Percentiles rank a stretch among this genome's conserved stretches.
These are phyloP conservation scores for Colletotrichum costaricense DNA, from an alignment of 2,329 filamentous ascomycete species.

Conservation along the genomic window DNA sequence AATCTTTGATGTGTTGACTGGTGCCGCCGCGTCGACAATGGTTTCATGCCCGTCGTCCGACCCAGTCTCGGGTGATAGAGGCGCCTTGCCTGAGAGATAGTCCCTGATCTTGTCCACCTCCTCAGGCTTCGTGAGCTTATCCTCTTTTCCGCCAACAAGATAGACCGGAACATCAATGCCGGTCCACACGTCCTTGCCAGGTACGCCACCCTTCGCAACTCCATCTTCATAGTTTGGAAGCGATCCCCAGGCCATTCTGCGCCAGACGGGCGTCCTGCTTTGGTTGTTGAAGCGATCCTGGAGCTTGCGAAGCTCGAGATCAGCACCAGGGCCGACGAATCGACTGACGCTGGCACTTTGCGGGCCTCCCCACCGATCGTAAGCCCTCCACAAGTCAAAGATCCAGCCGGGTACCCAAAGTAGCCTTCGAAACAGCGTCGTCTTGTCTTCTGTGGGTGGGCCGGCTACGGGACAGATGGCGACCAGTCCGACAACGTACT, in stretches of 20 bases:
- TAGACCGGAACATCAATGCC: constrained; percentile 79
- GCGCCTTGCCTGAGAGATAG: constrained; percentile 20
- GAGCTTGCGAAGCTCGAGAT: constrained; percentile 72
- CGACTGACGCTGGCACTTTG: constrained; percentile 83
- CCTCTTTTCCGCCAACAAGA: constrained; percentile 81
- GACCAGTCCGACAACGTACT: constrained; percentile 79
- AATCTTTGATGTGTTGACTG: constrained; percentile 51
- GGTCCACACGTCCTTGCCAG: constrained; percentile 78
- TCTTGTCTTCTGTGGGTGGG: constrained; percentile 63
- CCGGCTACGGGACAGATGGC: constrained; percentile 83
- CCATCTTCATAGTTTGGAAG: constrained; percentile 70
- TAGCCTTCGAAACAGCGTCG: constrained; percentile 64
- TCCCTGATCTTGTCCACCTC: constrained; percentile 76
- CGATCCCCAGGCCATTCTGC: constrained; percentile 80
- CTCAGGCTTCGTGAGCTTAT: constrained; percentile 78
- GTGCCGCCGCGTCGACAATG: constrained; percentile 61
- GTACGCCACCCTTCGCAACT: constrained; percentile 70
- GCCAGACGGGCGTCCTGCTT: constrained; percentile 84
- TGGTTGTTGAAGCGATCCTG: constrained; percentile 84
- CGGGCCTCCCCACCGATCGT: constrained; percentile 82
- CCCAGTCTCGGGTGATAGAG: constrained; percentile 21
- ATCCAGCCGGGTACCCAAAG: constrained; percentile 77
- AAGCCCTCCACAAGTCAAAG: constrained; percentile 81
- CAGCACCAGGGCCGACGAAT: constrained; percentile 77
- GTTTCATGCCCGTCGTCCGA: constrained; percentile 43